Conservation (phyloP, 495 filamentous ascomycete species). For the Aspergillus affinis region DNA sequence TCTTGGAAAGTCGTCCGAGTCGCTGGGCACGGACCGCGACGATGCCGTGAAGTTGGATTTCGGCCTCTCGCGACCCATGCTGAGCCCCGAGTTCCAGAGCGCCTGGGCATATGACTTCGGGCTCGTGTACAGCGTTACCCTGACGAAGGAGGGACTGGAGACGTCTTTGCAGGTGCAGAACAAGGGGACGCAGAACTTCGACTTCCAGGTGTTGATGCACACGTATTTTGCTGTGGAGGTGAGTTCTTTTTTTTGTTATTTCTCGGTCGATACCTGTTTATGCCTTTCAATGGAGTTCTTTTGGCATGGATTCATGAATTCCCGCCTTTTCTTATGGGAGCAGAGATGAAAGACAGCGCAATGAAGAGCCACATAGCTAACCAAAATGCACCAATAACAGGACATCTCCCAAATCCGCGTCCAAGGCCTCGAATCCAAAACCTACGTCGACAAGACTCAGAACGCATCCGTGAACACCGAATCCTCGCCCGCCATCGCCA, state of each 20-base stretch:
- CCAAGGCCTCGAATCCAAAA: conserved; percentile 66
- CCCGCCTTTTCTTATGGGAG: not conserved
- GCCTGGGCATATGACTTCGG: conserved; percentile 84
- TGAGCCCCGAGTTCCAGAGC: conserved; percentile 61
- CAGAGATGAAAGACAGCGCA: not conserved
- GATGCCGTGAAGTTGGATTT: conserved; percentile 88
- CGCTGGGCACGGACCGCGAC: conserved; percentile 45
- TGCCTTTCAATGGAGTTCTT: too few relatives aligned
- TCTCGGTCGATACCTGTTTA: too few relatives aligned
- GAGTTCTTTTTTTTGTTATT: conserved; percentile 24
- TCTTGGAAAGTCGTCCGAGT: conserved; percentile 68
- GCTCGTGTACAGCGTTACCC: conserved; percentile 87
- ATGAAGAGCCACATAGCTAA: not conserved
- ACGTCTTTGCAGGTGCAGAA: conserved; percentile 89
- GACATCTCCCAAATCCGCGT: conserved; percentile 71
- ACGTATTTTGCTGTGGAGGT: conserved; percentile 84
- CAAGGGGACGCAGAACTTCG: conserved; percentile 69
- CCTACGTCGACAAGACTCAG: conserved; percentile 81
- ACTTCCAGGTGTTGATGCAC: conserved; percentile 90
- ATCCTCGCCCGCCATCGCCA: conserved; percentile 47
- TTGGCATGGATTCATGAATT: not conserved
- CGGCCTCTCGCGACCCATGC: conserved; percentile 70
- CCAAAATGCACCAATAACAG: conserved; percentile 36
- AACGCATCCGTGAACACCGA: conserved; percentile 58
- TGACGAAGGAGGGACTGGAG: conserved; percentile 69